Conservation (phyloP, 202 grass and related monocot genomes). For the Alloteropsis angusta region DNA sequence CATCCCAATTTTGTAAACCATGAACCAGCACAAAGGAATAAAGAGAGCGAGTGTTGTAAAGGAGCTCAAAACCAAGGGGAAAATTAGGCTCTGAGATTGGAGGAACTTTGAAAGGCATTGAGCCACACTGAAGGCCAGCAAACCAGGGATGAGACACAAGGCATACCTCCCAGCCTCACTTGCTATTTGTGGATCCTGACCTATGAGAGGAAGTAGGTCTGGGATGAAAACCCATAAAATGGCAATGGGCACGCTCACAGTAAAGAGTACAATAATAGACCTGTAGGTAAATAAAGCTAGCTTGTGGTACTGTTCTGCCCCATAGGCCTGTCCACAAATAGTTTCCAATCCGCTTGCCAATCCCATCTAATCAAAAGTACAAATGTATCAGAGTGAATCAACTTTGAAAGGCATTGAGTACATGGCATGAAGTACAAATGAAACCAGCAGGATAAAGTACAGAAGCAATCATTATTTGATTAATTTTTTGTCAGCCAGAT, state of each 20-base stretch:
- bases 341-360: constrained; percentile 57
- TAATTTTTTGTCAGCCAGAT: background rate
- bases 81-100: constrained; percentile 49
- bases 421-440: background rate
- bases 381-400: constrained; percentile 22
- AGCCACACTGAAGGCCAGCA: constrained; percentile 45
- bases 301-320: constrained; percentile 52
- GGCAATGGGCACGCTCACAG: constrained; percentile 36
- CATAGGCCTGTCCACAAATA: constrained; percentile 61
- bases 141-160: constrained; percentile 51
- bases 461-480: background rate
- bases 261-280: constrained; percentile 43
- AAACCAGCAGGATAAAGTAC: background rate
- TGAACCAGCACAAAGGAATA: constrained; percentile 56
- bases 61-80: constrained; percentile 58
- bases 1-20: constrained; percentile 63
- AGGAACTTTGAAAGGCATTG: constrained; percentile 59
- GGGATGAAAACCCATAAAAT: constrained; percentile 50
- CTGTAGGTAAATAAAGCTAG: constrained; percentile 44
- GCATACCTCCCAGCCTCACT: constrained; percentile 53
- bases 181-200: constrained; percentile 51
- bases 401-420: too few species aligned
- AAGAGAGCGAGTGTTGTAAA: constrained; percentile 29
- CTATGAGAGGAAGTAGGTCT: constrained; percentile 43
- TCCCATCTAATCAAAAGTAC: constrained; percentile 29